Evolutionary conservation across 2,329 filamentous ascomycete species (phyloP), one percentile per base, ranked within the genome.

Genomic region (Scedosporium aurantiacum): DNA sequence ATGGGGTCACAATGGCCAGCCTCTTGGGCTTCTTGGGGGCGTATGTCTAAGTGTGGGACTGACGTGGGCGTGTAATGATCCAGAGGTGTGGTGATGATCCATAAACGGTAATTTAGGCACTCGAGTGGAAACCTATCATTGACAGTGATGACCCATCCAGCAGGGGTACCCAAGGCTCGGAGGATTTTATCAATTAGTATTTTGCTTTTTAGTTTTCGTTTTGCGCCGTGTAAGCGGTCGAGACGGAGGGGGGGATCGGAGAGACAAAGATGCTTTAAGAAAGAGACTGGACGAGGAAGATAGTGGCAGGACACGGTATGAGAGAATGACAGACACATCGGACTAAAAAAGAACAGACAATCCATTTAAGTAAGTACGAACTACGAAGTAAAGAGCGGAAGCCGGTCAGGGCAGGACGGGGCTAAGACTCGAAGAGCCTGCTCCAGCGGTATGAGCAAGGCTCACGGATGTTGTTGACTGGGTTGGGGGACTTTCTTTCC

Each of bases 41-140:
- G 58, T 60, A 50, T 18, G 47, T 60, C 37, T 60, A 32, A 40
- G 58, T 25, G 58, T 58, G 40, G n/a, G 40, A 47, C n/a, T n/a
- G n/a, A n/a, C 43, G 58, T 60, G 58, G 58, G 58, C 32, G 57
- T 58, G 58, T 60, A 60, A 50, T 32, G 43, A 12, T 50, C 16
- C n/a, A 40, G 27, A 57, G 54, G 27, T 57, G 54, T 40, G 27
- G 54, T 57, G 56, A 58, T 58, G 18, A 25, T 58, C 56, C 56
- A 25, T 56, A 55, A 61, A 57, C 37, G 59, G 32, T 37, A 61
- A 61, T 61, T 61, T 61, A 25, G 47, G 52, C 52, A 21, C 43
- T 27, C 41, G 59, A 43, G 25, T 25, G 59, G 59, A 57, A 61
- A 61, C 28, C 32, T 27, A 37, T 27, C 58, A 60, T 28, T 50